Conservation (phyloP, 129 eudicot species). For the sunflower (Helianthus annuus) region DNA sequence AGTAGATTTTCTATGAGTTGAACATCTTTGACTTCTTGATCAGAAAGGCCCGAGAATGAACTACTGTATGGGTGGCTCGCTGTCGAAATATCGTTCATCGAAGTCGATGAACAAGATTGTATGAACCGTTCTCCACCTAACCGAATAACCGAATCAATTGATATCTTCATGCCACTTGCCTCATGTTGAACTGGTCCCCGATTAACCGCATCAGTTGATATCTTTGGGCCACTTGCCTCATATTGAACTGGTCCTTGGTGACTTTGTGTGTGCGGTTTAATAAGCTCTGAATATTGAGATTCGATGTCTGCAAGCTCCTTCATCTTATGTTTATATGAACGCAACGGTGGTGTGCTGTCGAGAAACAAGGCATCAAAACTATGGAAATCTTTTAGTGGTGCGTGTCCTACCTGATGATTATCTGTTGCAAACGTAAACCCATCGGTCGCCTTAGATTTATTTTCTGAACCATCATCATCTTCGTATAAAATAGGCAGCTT, state of each 20-base stretch:
- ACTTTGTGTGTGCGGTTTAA: conserved; percentile 3
- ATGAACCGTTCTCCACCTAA: conserved; percentile 57
- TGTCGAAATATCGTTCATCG: conserved; percentile 18
- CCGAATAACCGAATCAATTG: conserved; percentile 44
- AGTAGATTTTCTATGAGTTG: conserved; percentile 52
- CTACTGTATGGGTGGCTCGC: conserved; percentile 40
- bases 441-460: background rate
- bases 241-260: background rate
- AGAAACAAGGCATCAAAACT: conserved; percentile 27
- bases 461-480: conserved; percentile 36
- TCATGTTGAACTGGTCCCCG: conserved; percentile 18
- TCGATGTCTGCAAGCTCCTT: conserved; percentile 29
- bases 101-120: conserved; percentile 33
- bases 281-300: conserved; percentile 32
- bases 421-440: background rate
- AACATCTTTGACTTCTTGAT: conserved; percentile 40
- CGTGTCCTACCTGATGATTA: conserved; percentile 25
- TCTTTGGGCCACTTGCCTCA: conserved; percentile 26
- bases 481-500: conserved; percentile 20
- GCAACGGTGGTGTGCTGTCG: conserved; percentile 33
- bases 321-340: conserved; percentile 34
- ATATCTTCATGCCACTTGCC: conserved; percentile 29
- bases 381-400: conserved; percentile 23
- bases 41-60: conserved; percentile 38
- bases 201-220: conserved; percentile 46